phyloP scores from a whole-genome alignment of 495 filamentous ascomycete species.

The Aspergillus avenaceus region DNA sequence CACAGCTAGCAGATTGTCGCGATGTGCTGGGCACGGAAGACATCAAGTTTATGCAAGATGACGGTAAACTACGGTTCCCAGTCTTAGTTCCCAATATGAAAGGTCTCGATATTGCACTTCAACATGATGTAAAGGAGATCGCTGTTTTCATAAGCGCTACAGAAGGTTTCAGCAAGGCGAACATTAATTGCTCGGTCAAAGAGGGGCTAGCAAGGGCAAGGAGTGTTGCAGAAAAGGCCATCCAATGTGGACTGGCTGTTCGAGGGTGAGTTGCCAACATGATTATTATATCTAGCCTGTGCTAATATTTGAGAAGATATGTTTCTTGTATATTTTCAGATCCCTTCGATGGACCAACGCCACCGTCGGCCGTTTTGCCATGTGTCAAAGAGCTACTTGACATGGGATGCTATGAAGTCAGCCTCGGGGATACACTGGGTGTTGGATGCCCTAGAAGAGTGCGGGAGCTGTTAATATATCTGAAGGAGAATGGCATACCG shows the following conservation, averaged over 20 bases:
- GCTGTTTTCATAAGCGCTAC: conserved; percentile 42
- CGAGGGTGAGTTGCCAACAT: conserved; percentile 29
- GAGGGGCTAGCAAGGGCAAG: conserved; percentile 26
- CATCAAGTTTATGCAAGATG: conserved; percentile 5
- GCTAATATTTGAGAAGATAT: conserved; percentile 22
- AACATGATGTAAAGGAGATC: conserved; percentile 30
- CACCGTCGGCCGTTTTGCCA: conserved; percentile 26
- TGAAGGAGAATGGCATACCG: conserved; percentile 23
- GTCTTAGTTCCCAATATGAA: conserved; percentile 42
- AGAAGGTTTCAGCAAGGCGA: conserved; percentile 39
- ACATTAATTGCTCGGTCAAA: conserved; percentile 39
- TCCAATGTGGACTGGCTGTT: conserved; percentile 19
- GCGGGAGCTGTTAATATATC: conserved; percentile 22
- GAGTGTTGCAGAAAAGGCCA: conserved; percentile 20
- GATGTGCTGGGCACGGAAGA: conserved; percentile 19
- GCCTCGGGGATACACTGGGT: conserved; percentile 42
- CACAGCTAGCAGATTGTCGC: conserved; percentile 39
- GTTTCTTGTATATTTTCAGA: conserved; percentile 43
- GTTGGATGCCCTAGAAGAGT: conserved; percentile 32
- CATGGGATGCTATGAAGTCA: conserved; percentile 42
- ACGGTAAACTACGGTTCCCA: conserved; percentile 19
- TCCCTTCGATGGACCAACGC: conserved; percentile 34
- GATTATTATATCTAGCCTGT: background rate
- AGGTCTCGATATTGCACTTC: conserved; percentile 31
- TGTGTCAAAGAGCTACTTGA: conserved; percentile 28